These are phyloP conservation scores for Talaromyces sp. DNA, from an alignment of 2,329 filamentous ascomycete species.

Conservation along the genomic window DNA sequence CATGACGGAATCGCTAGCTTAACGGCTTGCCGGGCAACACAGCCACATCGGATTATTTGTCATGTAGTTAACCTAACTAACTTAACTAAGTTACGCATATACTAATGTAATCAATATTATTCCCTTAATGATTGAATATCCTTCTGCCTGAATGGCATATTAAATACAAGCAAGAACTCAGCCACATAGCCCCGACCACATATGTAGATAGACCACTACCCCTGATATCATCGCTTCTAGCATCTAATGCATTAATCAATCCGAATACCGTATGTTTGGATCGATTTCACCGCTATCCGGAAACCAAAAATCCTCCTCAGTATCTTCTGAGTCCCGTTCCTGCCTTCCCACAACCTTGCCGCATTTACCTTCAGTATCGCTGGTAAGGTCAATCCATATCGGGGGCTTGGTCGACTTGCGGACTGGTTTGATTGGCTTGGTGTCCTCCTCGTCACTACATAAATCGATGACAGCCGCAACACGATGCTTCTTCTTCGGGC, in stretches of 20 bases:
- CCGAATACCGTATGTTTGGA: slow-evolving; percentile 24
- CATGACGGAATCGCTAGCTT: slow-evolving; percentile 1
- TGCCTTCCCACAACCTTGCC: not conserved
- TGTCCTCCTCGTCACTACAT: slow-evolving; percentile 19
- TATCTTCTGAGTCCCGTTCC: slow-evolving; percentile 17
- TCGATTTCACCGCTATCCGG: slow-evolving; percentile 29
- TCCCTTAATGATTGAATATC: not conserved
- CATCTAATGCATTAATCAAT: slow-evolving; percentile 7
- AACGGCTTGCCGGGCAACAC: not conserved
- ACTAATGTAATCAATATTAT: not conserved
- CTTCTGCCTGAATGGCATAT: not conserved
- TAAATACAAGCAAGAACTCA: not conserved
- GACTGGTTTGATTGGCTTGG: slow-evolving; percentile 5
- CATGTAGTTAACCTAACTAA: no score
- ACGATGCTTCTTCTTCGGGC: not conserved
- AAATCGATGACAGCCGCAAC: slow-evolving; percentile 16
- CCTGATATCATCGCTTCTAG: not conserved
- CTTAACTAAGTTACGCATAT: not conserved
- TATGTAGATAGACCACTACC: not conserved
- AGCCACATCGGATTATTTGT: not conserved
- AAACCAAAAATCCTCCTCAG: slow-evolving; percentile 37
- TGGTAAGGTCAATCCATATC: slow-evolving; percentile 27
- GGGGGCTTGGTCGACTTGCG: slow-evolving; percentile 1
- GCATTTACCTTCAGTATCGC: slow-evolving; percentile 13
- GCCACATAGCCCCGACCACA: not conserved